These are phyloP conservation scores for Ophiosphaerella korrae DNA, from an alignment of 2,329 filamentous ascomycete genomes.

Conservation along the genomic window DNA sequence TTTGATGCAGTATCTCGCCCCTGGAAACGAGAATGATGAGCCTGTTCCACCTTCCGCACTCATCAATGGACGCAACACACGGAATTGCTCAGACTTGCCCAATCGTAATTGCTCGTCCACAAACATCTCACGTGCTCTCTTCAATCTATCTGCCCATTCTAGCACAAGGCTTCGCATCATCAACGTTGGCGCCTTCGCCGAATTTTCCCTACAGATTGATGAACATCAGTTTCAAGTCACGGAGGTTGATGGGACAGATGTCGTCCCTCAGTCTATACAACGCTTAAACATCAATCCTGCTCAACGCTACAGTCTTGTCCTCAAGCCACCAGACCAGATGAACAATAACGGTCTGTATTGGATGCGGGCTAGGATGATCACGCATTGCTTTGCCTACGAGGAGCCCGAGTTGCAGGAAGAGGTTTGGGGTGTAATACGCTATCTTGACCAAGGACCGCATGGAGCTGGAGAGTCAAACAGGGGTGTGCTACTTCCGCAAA, in stretches of 20 bases:
- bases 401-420: conserved; percentile 54
- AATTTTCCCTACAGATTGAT: conserved; percentile 63
- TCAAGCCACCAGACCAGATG: conserved; percentile 56
- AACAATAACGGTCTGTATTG: conserved; percentile 41
- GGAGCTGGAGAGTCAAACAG: no score
- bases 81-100: conserved; percentile 46
- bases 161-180: conserved; percentile 76
- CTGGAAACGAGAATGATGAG: conserved; percentile 59
- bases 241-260: conserved; percentile 69
- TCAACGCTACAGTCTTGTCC: conserved; percentile 70
- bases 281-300: conserved; percentile 68
- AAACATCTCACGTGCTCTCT: conserved; percentile 30
- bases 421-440: conserved; percentile 57
- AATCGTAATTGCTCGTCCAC: conserved; percentile 45
- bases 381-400: conserved; percentile 63
- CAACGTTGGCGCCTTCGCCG: conserved; percentile 72
- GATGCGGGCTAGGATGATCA: conserved; percentile 64
- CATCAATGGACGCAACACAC: conserved; percentile 49
- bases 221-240: conserved; percentile 66
- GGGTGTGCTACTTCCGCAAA: conserved; percentile 36
- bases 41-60: conserved; percentile 57
- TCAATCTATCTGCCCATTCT: conserved; percentile 49
- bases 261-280: conserved; percentile 61
- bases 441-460: conserved; percentile 28
- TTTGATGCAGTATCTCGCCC: conserved; percentile 59